phyloP scores from a whole-genome alignment of 352 stramenopile genomes.

The Globisporangium emineosum region DNA sequence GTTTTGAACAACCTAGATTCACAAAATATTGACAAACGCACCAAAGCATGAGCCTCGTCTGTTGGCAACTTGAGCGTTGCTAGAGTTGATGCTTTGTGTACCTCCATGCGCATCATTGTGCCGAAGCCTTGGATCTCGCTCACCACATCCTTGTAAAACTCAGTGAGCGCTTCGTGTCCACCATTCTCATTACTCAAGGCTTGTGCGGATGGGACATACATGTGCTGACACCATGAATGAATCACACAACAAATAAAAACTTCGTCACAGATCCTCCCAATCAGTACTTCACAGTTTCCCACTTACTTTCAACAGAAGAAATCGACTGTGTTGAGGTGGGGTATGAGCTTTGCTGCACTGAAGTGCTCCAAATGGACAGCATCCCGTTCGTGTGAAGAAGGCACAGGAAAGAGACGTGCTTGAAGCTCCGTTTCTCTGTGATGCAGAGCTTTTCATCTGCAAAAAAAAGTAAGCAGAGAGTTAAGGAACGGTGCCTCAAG shows the following conservation, averaged over 20 bases:
- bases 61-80: neutral
- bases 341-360: constrained; percentile 16
- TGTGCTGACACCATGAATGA: neutral
- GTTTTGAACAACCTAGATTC: constrained; percentile 25
- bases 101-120: constrained; percentile 20
- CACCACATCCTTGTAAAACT: constrained; percentile 18
- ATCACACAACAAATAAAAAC: neutral
- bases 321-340: constrained; percentile 10
- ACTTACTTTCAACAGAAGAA: constrained; percentile 22
- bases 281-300: neutral
- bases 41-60: neutral
- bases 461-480: neutral
- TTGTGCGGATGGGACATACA: neutral
- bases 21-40: neutral
- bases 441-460: neutral
- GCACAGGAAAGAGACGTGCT: constrained; percentile 9
- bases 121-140: constrained; percentile 15
- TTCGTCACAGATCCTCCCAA: neutral
- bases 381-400: constrained; percentile 23
- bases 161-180: neutral
- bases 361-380: constrained; percentile 19
- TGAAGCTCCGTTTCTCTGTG: neutral
- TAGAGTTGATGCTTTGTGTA: neutral
- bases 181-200: neutral
- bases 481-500: neutral